Percentiles rank a stretch among this genome's conserved stretches.
phyloP scores from a whole-genome alignment of 768 basidiomycete species.

The Serendipita sp. region DNA sequence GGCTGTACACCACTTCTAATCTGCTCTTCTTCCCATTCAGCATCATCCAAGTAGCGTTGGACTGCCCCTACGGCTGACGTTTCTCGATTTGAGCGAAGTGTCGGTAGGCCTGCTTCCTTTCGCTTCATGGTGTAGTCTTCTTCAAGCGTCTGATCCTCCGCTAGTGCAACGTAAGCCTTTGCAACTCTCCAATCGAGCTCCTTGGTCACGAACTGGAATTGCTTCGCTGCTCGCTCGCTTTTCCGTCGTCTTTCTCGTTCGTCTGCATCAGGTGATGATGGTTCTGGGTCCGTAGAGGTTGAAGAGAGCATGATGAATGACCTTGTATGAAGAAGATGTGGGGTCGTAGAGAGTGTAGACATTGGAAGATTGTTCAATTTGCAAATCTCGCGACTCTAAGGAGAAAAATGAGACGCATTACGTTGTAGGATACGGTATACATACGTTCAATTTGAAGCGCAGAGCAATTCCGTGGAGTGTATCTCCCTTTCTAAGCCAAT shows the following conservation, averaged over 20 bases:
- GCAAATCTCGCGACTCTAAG: constrained; percentile 43
- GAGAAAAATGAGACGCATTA: constrained; percentile 3
- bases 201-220: constrained; percentile 49
- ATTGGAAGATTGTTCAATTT: constrained; percentile 49
- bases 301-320: constrained; percentile 39
- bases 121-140: background rate
- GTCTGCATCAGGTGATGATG: constrained; percentile 21
- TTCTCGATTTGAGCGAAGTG: constrained; percentile 9
- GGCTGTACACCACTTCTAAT: background rate
- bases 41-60: constrained; percentile 47
- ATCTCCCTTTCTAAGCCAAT: constrained; percentile 40
- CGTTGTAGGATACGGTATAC: constrained; percentile 18
- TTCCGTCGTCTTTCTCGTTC: constrained; percentile 25
- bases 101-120: constrained; percentile 11
- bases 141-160: constrained; percentile 24
- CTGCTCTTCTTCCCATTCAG: constrained; percentile 41
- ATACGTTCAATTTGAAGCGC: constrained; percentile 42
- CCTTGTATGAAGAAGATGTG: constrained; percentile 60
- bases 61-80: constrained; percentile 37
- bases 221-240: constrained; percentile 39
- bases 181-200: constrained; percentile 54
- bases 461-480: constrained; percentile 52
- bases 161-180: constrained; percentile 53
- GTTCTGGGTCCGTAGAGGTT: constrained; percentile 19
- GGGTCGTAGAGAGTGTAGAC: constrained; percentile 51